Evolutionary conservation across 345 rosid genomes (phyloP).

Genomic region (Lumnitzera littorea): DNA sequence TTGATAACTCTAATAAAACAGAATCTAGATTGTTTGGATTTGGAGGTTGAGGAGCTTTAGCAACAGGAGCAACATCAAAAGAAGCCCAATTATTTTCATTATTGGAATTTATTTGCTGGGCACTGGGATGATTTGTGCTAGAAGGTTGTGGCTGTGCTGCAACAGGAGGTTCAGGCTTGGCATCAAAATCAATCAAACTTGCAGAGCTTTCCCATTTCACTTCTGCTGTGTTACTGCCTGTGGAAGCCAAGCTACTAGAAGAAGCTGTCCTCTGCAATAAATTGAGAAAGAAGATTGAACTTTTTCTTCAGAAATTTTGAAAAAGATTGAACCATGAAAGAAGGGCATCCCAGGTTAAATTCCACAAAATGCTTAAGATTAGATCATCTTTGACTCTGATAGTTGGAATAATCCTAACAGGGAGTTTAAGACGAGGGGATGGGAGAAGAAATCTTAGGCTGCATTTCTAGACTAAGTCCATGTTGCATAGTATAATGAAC

Average conservation of each 20-base stretch:
- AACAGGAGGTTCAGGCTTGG: slow-evolving; percentile 64
- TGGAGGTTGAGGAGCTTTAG: slow-evolving; percentile 48
- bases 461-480: too few species aligned
- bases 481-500: too few species aligned
- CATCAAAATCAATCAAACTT: slow-evolving; percentile 93
- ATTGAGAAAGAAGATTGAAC: slow-evolving; percentile 7
- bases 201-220: slow-evolving; percentile 45
- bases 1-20: slow-evolving; percentile 64
- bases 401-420: too few species aligned
- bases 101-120: slow-evolving; percentile 26
- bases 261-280: slow-evolving; percentile 61
- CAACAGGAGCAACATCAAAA: slow-evolving; percentile 45
- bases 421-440: too few species aligned
- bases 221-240: slow-evolving; percentile 55
- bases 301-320: too few species aligned
- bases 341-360: too few species aligned
- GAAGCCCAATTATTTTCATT: slow-evolving; percentile 72
- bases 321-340: too few species aligned
- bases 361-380: too few species aligned
- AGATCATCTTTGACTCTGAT: too few species aligned
- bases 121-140: slow-evolving; percentile 27
- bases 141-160: slow-evolving; percentile 37
- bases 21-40: slow-evolving; percentile 59
- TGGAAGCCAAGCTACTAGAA: slow-evolving; percentile 58
- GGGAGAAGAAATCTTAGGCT: too few species aligned